Conservation (phyloP, 257 asterid species). For the Cordia subcordata region DNA sequence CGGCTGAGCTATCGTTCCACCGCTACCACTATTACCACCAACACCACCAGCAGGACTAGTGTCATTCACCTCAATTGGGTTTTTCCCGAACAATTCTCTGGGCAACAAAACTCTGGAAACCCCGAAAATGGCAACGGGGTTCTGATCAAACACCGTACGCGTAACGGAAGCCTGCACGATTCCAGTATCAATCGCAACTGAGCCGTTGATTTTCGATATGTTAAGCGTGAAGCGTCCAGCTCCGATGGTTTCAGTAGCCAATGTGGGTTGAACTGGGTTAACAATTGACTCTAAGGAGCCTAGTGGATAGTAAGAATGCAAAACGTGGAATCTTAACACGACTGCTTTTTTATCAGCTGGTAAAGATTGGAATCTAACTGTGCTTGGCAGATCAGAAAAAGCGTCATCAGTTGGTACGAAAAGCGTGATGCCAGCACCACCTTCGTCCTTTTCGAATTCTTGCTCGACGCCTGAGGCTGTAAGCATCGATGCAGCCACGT, state of each 20-base stretch:
- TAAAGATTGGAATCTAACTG: constrained; percentile 57
- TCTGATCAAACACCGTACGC: constrained; percentile 83
- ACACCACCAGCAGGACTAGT: constrained; percentile 14
- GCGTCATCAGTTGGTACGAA: constrained; percentile 83
- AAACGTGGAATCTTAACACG: constrained; percentile 68
- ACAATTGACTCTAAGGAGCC: constrained; percentile 77
- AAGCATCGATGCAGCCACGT: constrained; percentile 85
- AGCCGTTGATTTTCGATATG: constrained; percentile 67
- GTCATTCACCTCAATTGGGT: constrained; percentile 42
- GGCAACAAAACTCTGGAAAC: constrained; percentile 72
- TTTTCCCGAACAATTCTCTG: constrained; percentile 57
- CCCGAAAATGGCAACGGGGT: constrained; percentile 88
- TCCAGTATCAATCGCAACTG: constrained; percentile 72
- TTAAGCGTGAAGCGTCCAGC: constrained; percentile 79
- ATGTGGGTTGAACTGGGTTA: constrained; percentile 80
- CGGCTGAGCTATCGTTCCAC: constrained; percentile 43
- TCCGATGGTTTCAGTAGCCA: constrained; percentile 76
- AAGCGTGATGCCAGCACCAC: constrained; percentile 83
- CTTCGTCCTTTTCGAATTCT: constrained; percentile 69
- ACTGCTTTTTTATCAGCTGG: constrained; percentile 71
- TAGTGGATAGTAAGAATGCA: constrained; percentile 75
- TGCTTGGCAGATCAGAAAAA: constrained; percentile 60
- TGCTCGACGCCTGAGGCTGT: constrained; percentile 74
- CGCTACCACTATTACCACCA: constrained; percentile 15
- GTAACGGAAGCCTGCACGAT: constrained; percentile 69